Conservation (phyloP, 352 stramenopile species). For the Phytopythium boreale region DNA sequence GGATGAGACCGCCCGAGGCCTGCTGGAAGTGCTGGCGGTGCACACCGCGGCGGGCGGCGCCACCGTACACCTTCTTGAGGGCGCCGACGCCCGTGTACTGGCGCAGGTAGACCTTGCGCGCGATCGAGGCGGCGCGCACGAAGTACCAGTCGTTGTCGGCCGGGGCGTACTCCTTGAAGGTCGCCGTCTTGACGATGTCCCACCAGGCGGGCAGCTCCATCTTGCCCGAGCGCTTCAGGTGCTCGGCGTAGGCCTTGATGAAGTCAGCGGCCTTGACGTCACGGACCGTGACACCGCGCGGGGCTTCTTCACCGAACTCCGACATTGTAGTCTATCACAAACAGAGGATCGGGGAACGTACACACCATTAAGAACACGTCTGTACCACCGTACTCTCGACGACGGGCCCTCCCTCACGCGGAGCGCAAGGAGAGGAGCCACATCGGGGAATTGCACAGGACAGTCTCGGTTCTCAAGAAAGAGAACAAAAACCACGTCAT, state of each 20-base stretch:
- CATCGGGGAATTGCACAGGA: slow-evolving; percentile 68
- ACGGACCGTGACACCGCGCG: slow-evolving; percentile 94
- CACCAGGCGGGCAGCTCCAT: slow-evolving; percentile 98
- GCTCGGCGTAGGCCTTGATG: slow-evolving; percentile 98
- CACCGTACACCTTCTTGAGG: slow-evolving; percentile 98
- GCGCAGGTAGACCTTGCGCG: slow-evolving; percentile 98
- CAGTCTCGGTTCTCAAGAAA: slow-evolving; percentile 88
- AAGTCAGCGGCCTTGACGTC: slow-evolving; percentile 96
- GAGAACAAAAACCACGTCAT: slow-evolving; percentile 71
- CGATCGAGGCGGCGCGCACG: slow-evolving; percentile 96
- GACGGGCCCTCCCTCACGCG: slow-evolving; percentile 21
- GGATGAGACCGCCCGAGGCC: slow-evolving; percentile 95
- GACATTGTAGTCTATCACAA: slow-evolving; percentile 71
- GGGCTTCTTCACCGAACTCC: slow-evolving; percentile 71
- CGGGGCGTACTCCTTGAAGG: slow-evolving; percentile 98
- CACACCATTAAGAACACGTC: slow-evolving; percentile 88
- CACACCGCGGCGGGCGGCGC: slow-evolving; percentile 88
- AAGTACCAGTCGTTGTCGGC: slow-evolving; percentile 99
- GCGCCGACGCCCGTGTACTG: slow-evolving; percentile 96
- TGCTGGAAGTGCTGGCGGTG: slow-evolving; percentile 96
- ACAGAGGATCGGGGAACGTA: slow-evolving; percentile 10
- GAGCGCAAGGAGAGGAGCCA: slow-evolving; percentile 9
- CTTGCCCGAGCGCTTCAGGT: slow-evolving; percentile 99
- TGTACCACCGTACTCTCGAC: slow-evolving; percentile 77
- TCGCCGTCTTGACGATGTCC: slow-evolving; percentile 97